Conservation (phyloP, 2,329 filamentous ascomycete genomes). For the Monosporascus sp. region DNA sequence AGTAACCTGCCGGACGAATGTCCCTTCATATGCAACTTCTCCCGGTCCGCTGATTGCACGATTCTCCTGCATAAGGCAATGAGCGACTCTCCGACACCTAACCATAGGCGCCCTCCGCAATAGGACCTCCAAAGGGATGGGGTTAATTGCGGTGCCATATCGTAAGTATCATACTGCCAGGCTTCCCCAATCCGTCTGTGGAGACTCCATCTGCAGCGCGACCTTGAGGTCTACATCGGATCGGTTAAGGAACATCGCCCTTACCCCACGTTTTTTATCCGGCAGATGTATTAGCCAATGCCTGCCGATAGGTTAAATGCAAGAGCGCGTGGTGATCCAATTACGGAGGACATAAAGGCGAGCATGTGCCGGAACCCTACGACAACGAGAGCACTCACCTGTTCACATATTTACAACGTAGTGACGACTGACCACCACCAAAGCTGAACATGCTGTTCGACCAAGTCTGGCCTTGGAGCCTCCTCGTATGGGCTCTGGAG, state of each 20-base stretch:
- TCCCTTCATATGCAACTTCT: too few relatives aligned
- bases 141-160: too few relatives aligned
- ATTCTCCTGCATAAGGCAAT: too few relatives aligned
- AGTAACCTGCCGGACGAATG: too few relatives aligned
- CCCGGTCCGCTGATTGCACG: too few relatives aligned
- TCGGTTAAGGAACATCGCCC: background rate
- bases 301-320: conserved; percentile 10
- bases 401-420: background rate
- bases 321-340: background rate
- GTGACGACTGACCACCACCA: background rate
- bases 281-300: conserved; percentile 16
- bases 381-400: background rate
- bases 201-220: too few relatives aligned
- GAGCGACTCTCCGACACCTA: too few relatives aligned
- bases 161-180: too few relatives aligned
- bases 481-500: conserved; percentile 12
- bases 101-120: too few relatives aligned
- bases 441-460: conserved; percentile 16
- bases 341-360: background rate
- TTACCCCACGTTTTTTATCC: conserved; percentile 15
- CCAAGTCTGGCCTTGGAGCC: conserved; percentile 15
- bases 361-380: background rate
- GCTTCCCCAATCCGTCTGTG: too few relatives aligned
- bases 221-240: too few relatives aligned
- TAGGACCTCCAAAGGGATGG: too few relatives aligned